Evolutionary conservation across 176 grass and related monocot genomes (phyloP).

Genomic region (Thinopyrum elongatum): DNA sequence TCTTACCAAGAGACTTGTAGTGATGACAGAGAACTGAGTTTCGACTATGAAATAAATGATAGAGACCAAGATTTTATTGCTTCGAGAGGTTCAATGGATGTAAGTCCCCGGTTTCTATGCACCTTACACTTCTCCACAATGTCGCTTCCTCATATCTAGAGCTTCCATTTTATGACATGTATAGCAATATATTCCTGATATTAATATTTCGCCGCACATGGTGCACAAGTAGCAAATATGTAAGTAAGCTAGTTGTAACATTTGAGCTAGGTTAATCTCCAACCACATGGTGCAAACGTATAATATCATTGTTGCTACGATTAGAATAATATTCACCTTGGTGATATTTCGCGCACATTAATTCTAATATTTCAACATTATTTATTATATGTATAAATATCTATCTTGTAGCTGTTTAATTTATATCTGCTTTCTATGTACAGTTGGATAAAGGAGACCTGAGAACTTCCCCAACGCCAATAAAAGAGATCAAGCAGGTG

Average conservation of each 20-base stretch:
- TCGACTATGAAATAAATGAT: conserved; percentile 61
- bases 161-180: not conserved
- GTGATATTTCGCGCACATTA: not conserved
- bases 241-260: conserved; percentile 5
- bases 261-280: not conserved
- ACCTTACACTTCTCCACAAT: not conserved
- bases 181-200: not conserved
- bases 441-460: conserved; percentile 63
- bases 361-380: not conserved
- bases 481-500: conserved; percentile 57
- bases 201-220: not conserved
- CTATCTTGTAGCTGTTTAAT: not conserved
- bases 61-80: conserved; percentile 43
- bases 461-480: conserved; percentile 18
- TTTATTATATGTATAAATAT: not conserved
- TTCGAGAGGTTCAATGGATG: conserved; percentile 69
- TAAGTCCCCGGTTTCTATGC: conserved; percentile 34
- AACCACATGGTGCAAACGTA: not conserved
- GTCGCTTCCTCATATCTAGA: not conserved
- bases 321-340: too few relatives aligned
- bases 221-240: not conserved
- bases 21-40: conserved; percentile 71
- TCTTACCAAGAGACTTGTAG: conserved; percentile 46
- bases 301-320: too few relatives aligned
- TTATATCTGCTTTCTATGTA: not conserved